A percentile compares a stretch with the other conserved stretches of the same genome.
phyloP scores from a whole-genome alignment of 2,329 filamentous ascomycete genomes.

The Chrysoporthe puriensis region DNA sequence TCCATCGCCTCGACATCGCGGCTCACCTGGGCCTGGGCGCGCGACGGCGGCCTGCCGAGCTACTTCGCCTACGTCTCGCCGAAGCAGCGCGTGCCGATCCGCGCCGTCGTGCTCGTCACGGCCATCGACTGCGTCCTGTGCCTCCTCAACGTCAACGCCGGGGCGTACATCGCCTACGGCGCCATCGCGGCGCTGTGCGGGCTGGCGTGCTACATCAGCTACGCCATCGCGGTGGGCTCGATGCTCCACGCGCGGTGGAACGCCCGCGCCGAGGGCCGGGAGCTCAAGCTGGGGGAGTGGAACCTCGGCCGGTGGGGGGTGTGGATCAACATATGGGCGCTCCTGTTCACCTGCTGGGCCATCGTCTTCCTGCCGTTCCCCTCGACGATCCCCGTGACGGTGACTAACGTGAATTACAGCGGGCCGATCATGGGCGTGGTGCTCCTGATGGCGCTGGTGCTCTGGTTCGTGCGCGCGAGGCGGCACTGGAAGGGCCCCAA shows the following conservation, averaged over 20 bases:
- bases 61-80: slow-evolving; percentile 34
- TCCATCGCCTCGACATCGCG: slow-evolving; percentile 51
- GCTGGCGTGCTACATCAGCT: slow-evolving; percentile 25
- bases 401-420: slow-evolving; percentile 30
- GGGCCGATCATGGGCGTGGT: slow-evolving; percentile 24
- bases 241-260: slow-evolving; percentile 27
- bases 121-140: slow-evolving; percentile 40
- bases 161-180: slow-evolving; percentile 40
- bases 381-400: slow-evolving; percentile 28
- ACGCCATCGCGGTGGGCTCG: slow-evolving; percentile 29
- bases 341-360: slow-evolving; percentile 27
- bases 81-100: slow-evolving; percentile 40
- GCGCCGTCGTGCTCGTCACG: slow-evolving; percentile 41
- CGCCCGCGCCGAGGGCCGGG: not conserved
- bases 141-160: slow-evolving; percentile 45
- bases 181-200: slow-evolving; percentile 42
- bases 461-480: not conserved
- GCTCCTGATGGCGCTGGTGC: not conserved
- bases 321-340: slow-evolving; percentile 26
- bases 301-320: slow-evolving; percentile 23
- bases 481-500: no score
- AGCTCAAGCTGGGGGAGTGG: slow-evolving; percentile 23
- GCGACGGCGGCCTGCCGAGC: slow-evolving; percentile 45
- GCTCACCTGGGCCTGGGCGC: slow-evolving; percentile 53
- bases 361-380: slow-evolving; percentile 29